Conservation (phyloP, 2,329 filamentous ascomycete genomes). For the Furcasterigmium sp. region DNA sequence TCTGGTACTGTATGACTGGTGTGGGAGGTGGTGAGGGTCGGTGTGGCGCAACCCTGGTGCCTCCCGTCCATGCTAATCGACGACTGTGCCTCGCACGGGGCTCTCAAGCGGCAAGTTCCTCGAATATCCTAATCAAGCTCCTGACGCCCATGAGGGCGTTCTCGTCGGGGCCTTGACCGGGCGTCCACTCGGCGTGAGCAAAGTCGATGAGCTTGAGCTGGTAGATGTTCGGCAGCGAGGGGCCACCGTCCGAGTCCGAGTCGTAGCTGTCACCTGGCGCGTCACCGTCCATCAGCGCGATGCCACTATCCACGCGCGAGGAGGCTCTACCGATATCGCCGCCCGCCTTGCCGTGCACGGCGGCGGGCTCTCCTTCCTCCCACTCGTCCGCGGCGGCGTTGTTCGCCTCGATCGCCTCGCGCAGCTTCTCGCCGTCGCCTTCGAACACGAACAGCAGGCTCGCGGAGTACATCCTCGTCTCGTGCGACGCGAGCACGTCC, state of each 20-base stretch:
- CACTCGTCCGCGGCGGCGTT: conserved; percentile 43
- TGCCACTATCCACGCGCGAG: conserved; percentile 50
- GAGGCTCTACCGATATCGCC: conserved; percentile 21
- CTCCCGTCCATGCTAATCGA: background rate
- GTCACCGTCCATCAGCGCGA: conserved; percentile 26
- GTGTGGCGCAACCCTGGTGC: too few species aligned
- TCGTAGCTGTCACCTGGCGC: conserved; percentile 40
- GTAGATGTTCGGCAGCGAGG: conserved; percentile 58
- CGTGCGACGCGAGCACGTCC: conserved; percentile 46
- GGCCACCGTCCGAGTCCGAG: conserved; percentile 39
- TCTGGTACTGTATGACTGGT: too few species aligned
- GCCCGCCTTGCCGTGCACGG: conserved; percentile 9
- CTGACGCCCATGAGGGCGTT: conserved; percentile 73
- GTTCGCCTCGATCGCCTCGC: conserved; percentile 48
- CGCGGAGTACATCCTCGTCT: conserved; percentile 60
- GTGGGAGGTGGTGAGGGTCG: conserved; percentile 1
- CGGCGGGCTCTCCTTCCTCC: conserved; percentile 38
- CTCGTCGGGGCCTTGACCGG: conserved; percentile 79
- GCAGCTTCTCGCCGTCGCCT: conserved; percentile 52
- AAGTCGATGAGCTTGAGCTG: conserved; percentile 92
- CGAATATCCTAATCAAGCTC: conserved; percentile 66
- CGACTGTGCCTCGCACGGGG: background rate
- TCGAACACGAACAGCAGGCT: conserved; percentile 61
- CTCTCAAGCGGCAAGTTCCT: conserved; percentile 45
- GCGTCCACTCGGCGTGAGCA: conserved; percentile 82